Evolutionary conservation across 495 filamentous ascomycete species (phyloP).

Genomic region (Penicillium cataractarum): DNA sequence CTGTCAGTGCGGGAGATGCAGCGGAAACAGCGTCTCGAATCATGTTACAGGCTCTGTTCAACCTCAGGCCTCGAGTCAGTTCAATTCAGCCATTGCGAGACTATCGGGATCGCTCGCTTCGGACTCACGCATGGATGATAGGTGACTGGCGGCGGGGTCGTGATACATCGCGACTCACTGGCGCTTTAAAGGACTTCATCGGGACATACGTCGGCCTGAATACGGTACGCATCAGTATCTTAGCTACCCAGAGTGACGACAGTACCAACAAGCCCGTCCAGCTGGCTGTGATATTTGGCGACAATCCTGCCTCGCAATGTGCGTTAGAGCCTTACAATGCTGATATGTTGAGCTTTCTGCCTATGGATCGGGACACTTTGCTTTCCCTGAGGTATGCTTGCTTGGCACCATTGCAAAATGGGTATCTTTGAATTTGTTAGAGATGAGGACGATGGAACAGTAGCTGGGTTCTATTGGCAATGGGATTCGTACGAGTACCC

Average conservation of each 20-base stretch:
- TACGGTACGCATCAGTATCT: not conserved
- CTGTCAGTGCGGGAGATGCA: constrained; percentile 20
- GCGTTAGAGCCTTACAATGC: constrained; percentile 1
- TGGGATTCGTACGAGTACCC: constrained; percentile 12
- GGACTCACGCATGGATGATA: not conserved
- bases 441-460: constrained; percentile 7
- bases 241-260: not conserved
- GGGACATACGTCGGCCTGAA: not conserved
- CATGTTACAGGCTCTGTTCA: constrained; percentile 24
- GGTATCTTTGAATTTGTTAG: constrained; percentile 18
- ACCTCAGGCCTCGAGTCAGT: constrained; percentile 14
- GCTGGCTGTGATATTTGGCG: not conserved
- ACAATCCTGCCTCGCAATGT: not conserved
- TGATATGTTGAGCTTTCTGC: constrained; percentile 4
- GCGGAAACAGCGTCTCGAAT: constrained; percentile 22
- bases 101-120: not conserved
- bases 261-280: not conserved
- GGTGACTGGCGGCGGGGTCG: not conserved
- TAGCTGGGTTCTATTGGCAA: constrained; percentile 17
- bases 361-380: not conserved
- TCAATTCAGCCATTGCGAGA: constrained; percentile 15
- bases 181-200: not conserved
- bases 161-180: not conserved
- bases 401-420: constrained; percentile 16
- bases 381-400: constrained; percentile 11